A percentile compares a stretch with the other conserved stretches of the same genome.
Evolutionary conservation across 768 basidiomycete genomes (phyloP).

Genomic region (Saitozyma sp.): DNA sequence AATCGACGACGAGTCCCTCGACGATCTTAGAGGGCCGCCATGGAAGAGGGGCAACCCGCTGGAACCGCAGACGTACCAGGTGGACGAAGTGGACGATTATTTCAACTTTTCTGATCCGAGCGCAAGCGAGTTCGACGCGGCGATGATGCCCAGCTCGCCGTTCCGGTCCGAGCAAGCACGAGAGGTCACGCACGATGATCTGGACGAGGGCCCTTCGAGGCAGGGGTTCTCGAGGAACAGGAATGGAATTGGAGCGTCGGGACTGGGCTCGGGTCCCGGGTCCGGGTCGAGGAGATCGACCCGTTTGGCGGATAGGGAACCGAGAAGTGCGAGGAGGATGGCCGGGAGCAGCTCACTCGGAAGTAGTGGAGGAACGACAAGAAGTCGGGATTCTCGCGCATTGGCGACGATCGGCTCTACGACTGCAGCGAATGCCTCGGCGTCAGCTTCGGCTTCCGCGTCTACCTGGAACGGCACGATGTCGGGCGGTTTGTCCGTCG

Average conservation of each 20-base stretch:
- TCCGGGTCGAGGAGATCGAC: neutral
- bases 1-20: constrained; percentile 35
- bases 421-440: neutral
- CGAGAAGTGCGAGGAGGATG: too few species aligned
- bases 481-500: constrained; percentile 2
- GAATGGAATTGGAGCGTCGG: neutral
- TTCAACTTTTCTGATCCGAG: neutral
- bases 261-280: neutral
- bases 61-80: constrained; percentile 30
- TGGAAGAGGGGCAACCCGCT: constrained; percentile 30
- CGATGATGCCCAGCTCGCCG: neutral
- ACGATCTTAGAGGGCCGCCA: constrained; percentile 19
- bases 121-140: neutral
- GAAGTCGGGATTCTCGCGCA: too few species aligned
- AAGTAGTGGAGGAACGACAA: too few species aligned
- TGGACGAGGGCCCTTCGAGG: neutral
- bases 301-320: too few species aligned
- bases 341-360: too few species aligned
- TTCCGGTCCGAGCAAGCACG: too few species aligned
- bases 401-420: too few species aligned
- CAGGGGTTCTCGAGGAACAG: neutral
- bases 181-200: neutral
- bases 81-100: constrained; percentile 14
- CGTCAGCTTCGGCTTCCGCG: neutral
- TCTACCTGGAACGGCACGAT: neutral